Evolutionary conservation across 1,284 basidiomycete genomes (phyloP), one percentile per base, ranked within the genome.

Genomic region (Trichosporon sp.): DNA sequence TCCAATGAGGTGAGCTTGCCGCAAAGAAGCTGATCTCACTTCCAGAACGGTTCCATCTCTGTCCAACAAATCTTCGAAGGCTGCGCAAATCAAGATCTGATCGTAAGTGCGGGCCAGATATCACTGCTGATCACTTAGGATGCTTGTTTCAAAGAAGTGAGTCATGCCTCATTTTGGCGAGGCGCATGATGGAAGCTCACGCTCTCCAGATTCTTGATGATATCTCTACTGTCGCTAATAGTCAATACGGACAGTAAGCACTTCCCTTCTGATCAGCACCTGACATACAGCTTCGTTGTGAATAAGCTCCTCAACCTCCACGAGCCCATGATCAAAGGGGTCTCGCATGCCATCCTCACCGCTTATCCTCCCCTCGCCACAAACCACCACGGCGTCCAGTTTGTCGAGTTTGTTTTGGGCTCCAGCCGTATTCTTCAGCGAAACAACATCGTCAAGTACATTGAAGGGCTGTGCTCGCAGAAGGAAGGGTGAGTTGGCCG

Each of bases 11-110:
- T 75, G 40, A 58, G 67, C 16, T 27, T 4, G 11, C 5, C 23
- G 29, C 2, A 33, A 32, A 1, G 1, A 2, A 21, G 16, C 23
- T 3, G 4, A 16, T 36, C 68, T 69, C 27, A 69, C 33, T 1
- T n/a, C 0, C 40, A 78, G 76, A 73, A 78, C 60, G 76, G 75
- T 11, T 76, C 76, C 1, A 78, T 78, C 56, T 75, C 77, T 1
- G 74, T 76, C 23, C 77, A 78, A 56, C 77, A 78, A 59, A 72
- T 78, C 16, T 77, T 77, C 49, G 77, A 78, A 63, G 73, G 75
- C 6, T 78, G 72, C 63, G 75, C 72, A 8, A 74, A 69, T 32
- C 69, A 70, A 34, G 74, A 75, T 3, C 59, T 78, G 11, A 76
- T 74, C 63, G 73, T 74, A n/a, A 60, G 71, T 65, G 6, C 6